Evolutionary conservation across 192 early-diverging fungal species (phyloP), one percentile per base, ranked within the genome.

Genomic region (Phycomyces nitens): DNA sequence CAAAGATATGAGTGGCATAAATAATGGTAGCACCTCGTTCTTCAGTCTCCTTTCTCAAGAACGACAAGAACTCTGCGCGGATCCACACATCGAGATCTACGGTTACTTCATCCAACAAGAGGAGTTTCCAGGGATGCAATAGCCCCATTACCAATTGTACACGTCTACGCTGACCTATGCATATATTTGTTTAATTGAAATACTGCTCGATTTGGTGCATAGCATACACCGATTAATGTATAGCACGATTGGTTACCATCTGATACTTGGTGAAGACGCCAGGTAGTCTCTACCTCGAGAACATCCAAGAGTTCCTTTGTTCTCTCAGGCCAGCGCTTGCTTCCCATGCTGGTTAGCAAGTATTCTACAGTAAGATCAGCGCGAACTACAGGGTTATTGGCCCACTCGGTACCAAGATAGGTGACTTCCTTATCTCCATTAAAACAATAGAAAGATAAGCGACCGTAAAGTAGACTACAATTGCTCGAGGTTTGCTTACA

Each of bases 1-100:
- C 90, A 68, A 92, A 92, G 62, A 92, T 92, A 69, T 92, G 90
- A 8, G 90, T 92, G 14, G 90, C 90, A 69, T 92, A 91, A 0
- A 77, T 68, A 42, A 92, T 86, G 4, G 90, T 86, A 5, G 84
- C 85, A 21, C 69, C 68, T 39, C 88, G 76, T 11, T 56, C 47
- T 52, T 82, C 81, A 12, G 90, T 85, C 72, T 92, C 90, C 24
- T 70, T 54, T 43, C 77, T 77, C n/a, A 92, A 65, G 65, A 86
- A 92, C 11, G 74, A 52, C 12, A 92, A 67, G 41, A 92, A 77
- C 68, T 90, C 82, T 6, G 73, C 55, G 29, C 90, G 76, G n/a
- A 89, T 89, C 12, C 91, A 72, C 4, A 92, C 86, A 76, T 92
- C 90, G 22, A 92, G 70, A 75, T 92, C 90, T 10, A 89, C 87